A percentile compares a stretch with the other conserved stretches of the same genome.
Conservation (phyloP, 805 yeast genomes). For the Priceomyces medius region DNA sequence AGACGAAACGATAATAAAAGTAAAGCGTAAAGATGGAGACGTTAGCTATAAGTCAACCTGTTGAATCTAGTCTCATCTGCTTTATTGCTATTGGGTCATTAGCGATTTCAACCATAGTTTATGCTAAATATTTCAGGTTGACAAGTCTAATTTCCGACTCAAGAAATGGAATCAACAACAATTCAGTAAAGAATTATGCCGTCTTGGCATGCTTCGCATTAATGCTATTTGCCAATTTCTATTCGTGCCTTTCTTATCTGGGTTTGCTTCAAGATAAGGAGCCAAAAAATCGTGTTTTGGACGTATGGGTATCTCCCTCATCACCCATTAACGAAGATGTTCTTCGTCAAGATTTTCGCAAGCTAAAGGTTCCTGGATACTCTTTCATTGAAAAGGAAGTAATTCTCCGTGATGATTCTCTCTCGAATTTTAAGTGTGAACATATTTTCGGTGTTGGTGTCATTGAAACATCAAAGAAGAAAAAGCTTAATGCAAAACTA, state of each 20-base stretch:
- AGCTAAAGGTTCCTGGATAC: constrained; percentile 5
- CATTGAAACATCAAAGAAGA: constrained; percentile 1
- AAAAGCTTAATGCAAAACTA: constrained; percentile 4
- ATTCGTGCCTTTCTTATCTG: background rate
- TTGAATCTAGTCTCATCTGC: background rate
- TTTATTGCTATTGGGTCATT: background rate
- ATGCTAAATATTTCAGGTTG: background rate
- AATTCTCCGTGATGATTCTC: background rate
- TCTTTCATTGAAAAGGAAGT: constrained; percentile 5
- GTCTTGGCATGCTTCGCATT: background rate
- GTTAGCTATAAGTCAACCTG: background rate
- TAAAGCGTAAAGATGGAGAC: background rate
- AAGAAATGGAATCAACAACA: background rate
- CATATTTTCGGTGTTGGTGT: background rate
- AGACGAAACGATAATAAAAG: too few relatives aligned
- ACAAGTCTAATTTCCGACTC: background rate
- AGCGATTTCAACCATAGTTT: background rate
- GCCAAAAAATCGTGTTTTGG: background rate
- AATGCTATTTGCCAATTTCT: background rate
- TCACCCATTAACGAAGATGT: constrained; percentile 2
- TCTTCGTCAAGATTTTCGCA: background rate
- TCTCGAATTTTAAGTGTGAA: constrained; percentile 1
- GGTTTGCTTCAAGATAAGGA: background rate
- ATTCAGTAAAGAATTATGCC: background rate
- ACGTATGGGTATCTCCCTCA: background rate